phyloP scores from a whole-genome alignment of 768 basidiomycete genomes.

The Paxillus involutus region DNA sequence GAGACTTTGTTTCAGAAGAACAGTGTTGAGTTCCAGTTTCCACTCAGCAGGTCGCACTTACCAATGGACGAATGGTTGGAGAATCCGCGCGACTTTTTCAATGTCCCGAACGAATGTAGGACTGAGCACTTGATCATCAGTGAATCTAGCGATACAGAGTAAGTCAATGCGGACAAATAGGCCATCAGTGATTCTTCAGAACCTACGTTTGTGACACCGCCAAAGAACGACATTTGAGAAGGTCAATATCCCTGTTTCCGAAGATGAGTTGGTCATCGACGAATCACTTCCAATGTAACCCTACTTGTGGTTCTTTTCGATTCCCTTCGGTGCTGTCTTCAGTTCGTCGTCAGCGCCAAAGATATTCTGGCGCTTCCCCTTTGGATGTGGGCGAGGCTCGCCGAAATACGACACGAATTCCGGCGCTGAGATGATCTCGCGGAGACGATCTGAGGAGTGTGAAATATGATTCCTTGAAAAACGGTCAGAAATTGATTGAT shows the following conservation, averaged over 20 bases:
- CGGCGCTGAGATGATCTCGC: constrained; percentile 62
- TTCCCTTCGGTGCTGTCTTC: constrained; percentile 89
- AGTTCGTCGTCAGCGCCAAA: constrained; percentile 88
- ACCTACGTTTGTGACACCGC: constrained; percentile 62
- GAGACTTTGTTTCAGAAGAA: constrained; percentile 40
- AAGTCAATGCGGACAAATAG: constrained; percentile 17
- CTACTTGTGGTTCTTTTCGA: constrained; percentile 79
- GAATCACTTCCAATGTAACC: constrained; percentile 11
- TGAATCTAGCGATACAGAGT: constrained; percentile 48
- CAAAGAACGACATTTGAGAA: constrained; percentile 81
- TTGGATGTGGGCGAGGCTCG: constrained; percentile 55
- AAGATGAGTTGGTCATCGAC: background rate
- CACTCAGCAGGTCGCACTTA: constrained; percentile 30
- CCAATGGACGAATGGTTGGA: constrained; percentile 82
- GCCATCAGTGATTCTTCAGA: constrained; percentile 6
- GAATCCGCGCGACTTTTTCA: constrained; percentile 49
- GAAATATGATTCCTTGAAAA: constrained; percentile 58
- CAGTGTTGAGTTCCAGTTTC: background rate
- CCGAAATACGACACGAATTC: constrained; percentile 82
- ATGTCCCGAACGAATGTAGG: constrained; percentile 66
- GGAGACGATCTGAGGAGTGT: constrained; percentile 59
- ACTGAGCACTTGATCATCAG: constrained; percentile 68
- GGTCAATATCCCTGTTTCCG: constrained; percentile 75
- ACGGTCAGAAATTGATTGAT: background rate
- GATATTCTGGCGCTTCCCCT: constrained; percentile 68